These are phyloP conservation scores for Diaporthe citri DNA, from an alignment of 2,329 filamentous ascomycete genomes.

Conservation along the genomic window DNA sequence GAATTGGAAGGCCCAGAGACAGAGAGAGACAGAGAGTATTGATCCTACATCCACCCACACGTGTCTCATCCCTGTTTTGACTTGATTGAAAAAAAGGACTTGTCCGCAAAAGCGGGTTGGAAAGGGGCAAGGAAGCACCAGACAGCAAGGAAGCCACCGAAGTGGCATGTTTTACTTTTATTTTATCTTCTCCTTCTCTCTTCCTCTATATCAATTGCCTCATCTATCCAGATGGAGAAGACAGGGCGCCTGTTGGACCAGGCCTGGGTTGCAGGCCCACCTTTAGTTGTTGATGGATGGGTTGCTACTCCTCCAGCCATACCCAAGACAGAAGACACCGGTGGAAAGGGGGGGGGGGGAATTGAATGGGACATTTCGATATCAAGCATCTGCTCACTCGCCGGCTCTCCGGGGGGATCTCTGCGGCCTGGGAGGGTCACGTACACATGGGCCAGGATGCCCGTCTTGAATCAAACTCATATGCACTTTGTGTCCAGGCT, in stretches of 20 bases:
- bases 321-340: neutral
- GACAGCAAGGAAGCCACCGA: neutral
- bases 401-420: neutral
- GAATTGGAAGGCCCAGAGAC: neutral
- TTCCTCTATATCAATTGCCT: slow-evolving; percentile 10
- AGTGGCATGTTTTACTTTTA: slow-evolving; percentile 1
- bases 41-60: neutral
- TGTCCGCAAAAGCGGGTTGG: neutral
- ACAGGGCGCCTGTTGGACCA: neutral
- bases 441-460: neutral
- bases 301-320: neutral
- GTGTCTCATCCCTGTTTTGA: neutral
- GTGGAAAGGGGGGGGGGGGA: no score
- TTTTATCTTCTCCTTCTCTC: neutral
- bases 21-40: neutral
- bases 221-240: neutral
- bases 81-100: neutral
- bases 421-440: neutral
- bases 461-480: neutral
- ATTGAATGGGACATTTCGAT: slow-evolving; percentile 4
- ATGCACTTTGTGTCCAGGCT: neutral
- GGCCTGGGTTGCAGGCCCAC: neutral
- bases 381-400: neutral
- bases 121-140: neutral
- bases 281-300: neutral